Conservation (phyloP, 768 basidiomycete genomes). For the Mrakia frigida region DNA sequence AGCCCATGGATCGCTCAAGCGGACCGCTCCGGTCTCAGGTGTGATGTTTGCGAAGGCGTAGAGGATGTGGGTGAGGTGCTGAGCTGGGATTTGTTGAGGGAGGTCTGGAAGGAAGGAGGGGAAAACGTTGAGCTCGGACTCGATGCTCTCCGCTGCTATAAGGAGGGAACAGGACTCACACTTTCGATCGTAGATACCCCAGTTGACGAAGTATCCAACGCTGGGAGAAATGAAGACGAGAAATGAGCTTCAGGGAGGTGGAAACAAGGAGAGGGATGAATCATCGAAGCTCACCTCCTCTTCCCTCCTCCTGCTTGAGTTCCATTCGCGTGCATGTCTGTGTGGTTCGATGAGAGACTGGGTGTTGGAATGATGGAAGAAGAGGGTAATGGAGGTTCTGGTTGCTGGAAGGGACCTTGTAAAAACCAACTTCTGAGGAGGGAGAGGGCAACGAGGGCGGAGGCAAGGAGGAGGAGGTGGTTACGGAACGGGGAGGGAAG, state of each 20-base stretch:
- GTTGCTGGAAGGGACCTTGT: too few relatives aligned
- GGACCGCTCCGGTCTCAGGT: constrained; percentile 76
- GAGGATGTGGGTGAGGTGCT: constrained; percentile 63
- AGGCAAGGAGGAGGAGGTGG: neutral
- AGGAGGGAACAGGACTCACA: constrained; percentile 41
- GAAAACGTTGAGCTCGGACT: neutral
- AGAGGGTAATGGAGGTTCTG: too few relatives aligned
- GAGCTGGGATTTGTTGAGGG: constrained; percentile 71
- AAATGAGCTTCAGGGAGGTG: neutral
- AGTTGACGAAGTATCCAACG: constrained; percentile 30
- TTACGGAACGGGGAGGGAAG: neutral
- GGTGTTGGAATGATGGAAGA: neutral
- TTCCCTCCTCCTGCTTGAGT: constrained; percentile 3
- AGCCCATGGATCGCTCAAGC: constrained; percentile 85
- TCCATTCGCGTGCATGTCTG: neutral
- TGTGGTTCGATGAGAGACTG: neutral
- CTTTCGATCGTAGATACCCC: constrained; percentile 91
- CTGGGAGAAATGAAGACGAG: neutral
- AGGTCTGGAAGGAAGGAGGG: constrained; percentile 46
- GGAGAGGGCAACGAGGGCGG: neutral
- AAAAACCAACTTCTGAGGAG: neutral
- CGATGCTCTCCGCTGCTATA: neutral
- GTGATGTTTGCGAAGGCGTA: constrained; percentile 81
- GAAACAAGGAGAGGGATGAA: neutral
- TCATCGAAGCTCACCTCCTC: constrained; percentile 10